phyloP scores from a whole-genome alignment of 2,329 filamentous ascomycete genomes.

The Annulohypoxylon truncatum region DNA sequence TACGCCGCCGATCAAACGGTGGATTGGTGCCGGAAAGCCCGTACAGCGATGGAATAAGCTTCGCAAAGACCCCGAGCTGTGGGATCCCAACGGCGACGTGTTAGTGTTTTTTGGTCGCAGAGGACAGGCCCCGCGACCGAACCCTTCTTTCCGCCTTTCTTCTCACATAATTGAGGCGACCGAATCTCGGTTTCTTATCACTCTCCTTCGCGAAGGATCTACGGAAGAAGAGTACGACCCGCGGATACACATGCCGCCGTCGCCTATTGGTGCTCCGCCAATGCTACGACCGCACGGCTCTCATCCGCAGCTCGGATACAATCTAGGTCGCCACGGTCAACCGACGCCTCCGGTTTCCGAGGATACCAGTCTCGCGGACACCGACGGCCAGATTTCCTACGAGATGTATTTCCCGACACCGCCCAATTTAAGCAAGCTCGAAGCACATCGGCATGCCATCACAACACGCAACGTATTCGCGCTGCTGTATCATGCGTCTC shows the following conservation, averaged over 20 bases:
- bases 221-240: conserved; percentile 58
- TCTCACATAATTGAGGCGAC: conserved; percentile 70
- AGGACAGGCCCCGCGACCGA: conserved; percentile 57
- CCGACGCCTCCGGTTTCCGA: conserved; percentile 61
- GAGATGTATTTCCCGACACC: conserved; percentile 73
- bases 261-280: conserved; percentile 56
- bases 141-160: conserved; percentile 67
- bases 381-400: conserved; percentile 68
- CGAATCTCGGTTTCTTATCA: conserved; percentile 65
- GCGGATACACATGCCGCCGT: conserved; percentile 55
- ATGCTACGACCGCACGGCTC: conserved; percentile 53
- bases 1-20: conserved; percentile 61
- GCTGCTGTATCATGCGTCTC: conserved; percentile 70
- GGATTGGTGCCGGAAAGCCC: conserved; percentile 62
- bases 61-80: conserved; percentile 69
- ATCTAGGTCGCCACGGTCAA: conserved; percentile 49
- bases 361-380: conserved; percentile 55
- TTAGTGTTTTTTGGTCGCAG: conserved; percentile 65
- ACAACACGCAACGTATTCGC: conserved; percentile 78
- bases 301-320: conserved; percentile 44
- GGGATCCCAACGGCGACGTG: conserved; percentile 71
- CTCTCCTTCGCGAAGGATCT: conserved; percentile 64
- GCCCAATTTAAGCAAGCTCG: conserved; percentile 58
- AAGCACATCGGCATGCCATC: conserved; percentile 68
- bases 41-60: conserved; percentile 68